Evolutionary conservation across 2,329 filamentous ascomycete genomes (phyloP).

Genomic region (Clarireedia homoeocarpa): DNA sequence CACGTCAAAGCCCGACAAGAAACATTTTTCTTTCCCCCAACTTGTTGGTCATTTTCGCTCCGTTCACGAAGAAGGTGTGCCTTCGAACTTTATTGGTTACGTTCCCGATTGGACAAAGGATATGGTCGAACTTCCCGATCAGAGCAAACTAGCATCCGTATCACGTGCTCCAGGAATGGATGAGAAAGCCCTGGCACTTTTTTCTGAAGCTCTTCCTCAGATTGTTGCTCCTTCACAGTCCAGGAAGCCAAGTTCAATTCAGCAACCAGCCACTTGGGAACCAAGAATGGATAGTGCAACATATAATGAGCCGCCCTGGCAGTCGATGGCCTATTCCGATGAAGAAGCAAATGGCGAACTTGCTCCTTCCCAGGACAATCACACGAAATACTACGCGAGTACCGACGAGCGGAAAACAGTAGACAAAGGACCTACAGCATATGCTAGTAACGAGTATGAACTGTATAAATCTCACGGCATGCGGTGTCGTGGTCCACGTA

Average conservation of each 20-base stretch:
- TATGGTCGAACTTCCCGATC: slow-evolving; percentile 53
- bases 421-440: slow-evolving; percentile 10
- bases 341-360: slow-evolving; percentile 13
- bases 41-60: slow-evolving; percentile 52
- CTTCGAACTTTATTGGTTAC: slow-evolving; percentile 25
- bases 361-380: slow-evolving; percentile 26
- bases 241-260: background rate
- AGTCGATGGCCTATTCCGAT: slow-evolving; percentile 6
- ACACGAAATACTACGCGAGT: slow-evolving; percentile 25
- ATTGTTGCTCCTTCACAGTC: slow-evolving; percentile 25
- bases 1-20: slow-evolving; percentile 24
- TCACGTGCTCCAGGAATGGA: slow-evolving; percentile 47
- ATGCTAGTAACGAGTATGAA: slow-evolving; percentile 22
- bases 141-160: slow-evolving; percentile 39
- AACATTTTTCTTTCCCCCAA: slow-evolving; percentile 47
- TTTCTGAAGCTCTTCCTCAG: slow-evolving; percentile 43
- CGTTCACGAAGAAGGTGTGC: slow-evolving; percentile 25
- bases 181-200: slow-evolving; percentile 43
- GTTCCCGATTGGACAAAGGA: slow-evolving; percentile 48
- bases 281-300: background rate
- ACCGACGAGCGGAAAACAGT: slow-evolving; percentile 10
- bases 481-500: slow-evolving; percentile 5
- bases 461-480: slow-evolving; percentile 20
- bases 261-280: background rate
- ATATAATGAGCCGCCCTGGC: background rate